Base-by-base conservation (phyloP, 257 asterid species). In the Leonotis leonurus region DNA sequence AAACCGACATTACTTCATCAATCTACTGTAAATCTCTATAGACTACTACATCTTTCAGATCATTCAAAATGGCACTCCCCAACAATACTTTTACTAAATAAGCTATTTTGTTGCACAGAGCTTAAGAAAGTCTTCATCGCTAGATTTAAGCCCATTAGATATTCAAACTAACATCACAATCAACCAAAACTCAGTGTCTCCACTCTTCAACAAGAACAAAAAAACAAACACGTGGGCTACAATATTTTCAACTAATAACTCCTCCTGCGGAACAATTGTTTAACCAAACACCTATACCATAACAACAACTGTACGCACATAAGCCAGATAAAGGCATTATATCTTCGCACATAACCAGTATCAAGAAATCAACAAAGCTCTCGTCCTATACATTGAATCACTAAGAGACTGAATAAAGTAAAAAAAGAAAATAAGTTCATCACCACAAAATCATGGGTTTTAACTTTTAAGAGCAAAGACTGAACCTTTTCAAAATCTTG, bases 401-500 rank as follows among this genome's bases (percentile, higher is more conserved):
- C 3, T 20, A 4, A 60, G 32, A 35, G 2, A 9, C 25, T 8
- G 18, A 56, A 1, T 14, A 8, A 11, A 3, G 14, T 5, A 44
- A 44, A 27, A 16, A 8, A 48, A n/a, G n/a, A n/a, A n/a, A n/a
- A n/a, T n/a, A n/a, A n/a, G n/a, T n/a, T n/a, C n/a, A n/a, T n/a
- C n/a, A n/a, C 8, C 29, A 57, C 9, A 29, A 49, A 50, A 65
- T 16, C 33, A 21, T 14, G 17, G 18, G 51, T 22, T 52, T 24
- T 18, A 13, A 6, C 24, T 51, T 22, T 13, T 12, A 4, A 13
- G 37, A 6, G 46, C 37, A 50, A 59, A 55, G 49, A 37, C 26
- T 16, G 30, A 67, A 85, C 94, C 95, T 79, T 82, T 44, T 59
- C 82, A 73, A 86, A 89, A 67, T 86, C 96, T 69, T 83, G 81